phyloP scores from a whole-genome alignment of 2,329 filamentous ascomycete species.

The Sporothrix brasiliensis region DNA sequence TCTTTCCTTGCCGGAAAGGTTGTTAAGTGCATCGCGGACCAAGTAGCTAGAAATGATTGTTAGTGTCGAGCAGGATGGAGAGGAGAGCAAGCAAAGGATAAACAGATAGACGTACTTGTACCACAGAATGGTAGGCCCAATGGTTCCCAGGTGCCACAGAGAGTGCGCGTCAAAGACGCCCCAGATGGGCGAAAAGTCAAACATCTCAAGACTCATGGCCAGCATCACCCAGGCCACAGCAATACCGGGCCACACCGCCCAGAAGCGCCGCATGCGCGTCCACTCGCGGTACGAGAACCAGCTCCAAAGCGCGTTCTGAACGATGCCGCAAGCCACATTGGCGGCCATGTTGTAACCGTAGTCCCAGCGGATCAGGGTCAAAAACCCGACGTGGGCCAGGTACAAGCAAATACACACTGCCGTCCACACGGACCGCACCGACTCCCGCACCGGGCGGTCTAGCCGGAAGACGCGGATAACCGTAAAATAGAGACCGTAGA shows the following conservation, averaged over 20 bases:
- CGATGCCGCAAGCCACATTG: constrained; percentile 78
- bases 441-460: constrained; percentile 50
- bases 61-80: constrained; percentile 33
- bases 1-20: constrained; percentile 68
- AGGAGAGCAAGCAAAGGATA: not conserved
- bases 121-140: constrained; percentile 84
- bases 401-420: constrained; percentile 72
- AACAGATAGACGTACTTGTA: constrained; percentile 73
- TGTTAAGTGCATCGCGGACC: constrained; percentile 80
- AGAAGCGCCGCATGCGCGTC: constrained; percentile 68
- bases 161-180: constrained; percentile 90
- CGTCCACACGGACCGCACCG: constrained; percentile 74
- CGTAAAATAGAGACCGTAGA: constrained; percentile 89
- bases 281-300: constrained; percentile 80
- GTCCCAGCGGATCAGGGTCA: constrained; percentile 86
- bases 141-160: constrained; percentile 93
- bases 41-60: constrained; percentile 67
- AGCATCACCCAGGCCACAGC: constrained; percentile 90
- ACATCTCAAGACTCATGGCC: constrained; percentile 92
- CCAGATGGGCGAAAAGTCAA: constrained; percentile 86
- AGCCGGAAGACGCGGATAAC: constrained; percentile 81
- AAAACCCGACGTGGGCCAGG: constrained; percentile 74
- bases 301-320: constrained; percentile 83
- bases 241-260: constrained; percentile 87
- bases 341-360: constrained; percentile 98